Percentiles rank a stretch among this genome's conserved stretches.
Conservation (phyloP, 352 stramenopile genomes). For the Globisporangium nunn region DNA sequence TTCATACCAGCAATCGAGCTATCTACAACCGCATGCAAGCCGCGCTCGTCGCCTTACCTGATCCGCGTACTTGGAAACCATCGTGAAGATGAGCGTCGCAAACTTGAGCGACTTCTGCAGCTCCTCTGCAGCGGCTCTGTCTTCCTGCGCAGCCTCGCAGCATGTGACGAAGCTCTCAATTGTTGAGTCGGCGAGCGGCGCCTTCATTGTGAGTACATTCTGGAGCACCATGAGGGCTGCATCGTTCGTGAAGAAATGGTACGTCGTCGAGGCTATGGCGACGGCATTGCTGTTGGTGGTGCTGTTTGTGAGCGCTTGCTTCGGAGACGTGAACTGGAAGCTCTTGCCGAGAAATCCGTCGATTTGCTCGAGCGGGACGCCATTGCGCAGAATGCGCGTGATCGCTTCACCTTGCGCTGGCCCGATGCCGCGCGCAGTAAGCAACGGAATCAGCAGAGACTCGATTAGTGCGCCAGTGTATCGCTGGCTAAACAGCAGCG, state of each 20-base stretch:
- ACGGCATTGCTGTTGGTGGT: slow-evolving; percentile 2
- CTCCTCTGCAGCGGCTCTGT: slow-evolving; percentile 15
- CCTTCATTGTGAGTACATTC: slow-evolving; percentile 60
- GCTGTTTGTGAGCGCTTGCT: background rate
- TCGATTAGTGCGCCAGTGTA: slow-evolving; percentile 40
- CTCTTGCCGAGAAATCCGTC: slow-evolving; percentile 38
- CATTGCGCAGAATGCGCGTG: slow-evolving; percentile 52
- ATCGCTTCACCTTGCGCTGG: slow-evolving; percentile 59
- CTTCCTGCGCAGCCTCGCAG: slow-evolving; percentile 39
- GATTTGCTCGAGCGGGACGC: slow-evolving; percentile 37
- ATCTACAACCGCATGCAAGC: background rate
- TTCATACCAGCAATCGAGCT: background rate
- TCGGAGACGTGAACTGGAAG: slow-evolving; percentile 2
- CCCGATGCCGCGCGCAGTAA: slow-evolving; percentile 27
- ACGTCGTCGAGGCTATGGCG: background rate
- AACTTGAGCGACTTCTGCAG: slow-evolving; percentile 49
- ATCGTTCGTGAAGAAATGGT: slow-evolving; percentile 54
- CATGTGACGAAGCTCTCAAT: slow-evolving; percentile 41
- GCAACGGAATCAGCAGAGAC: slow-evolving; percentile 45
- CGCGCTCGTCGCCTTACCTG: slow-evolving; percentile 10
- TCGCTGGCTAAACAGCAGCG: slow-evolving; percentile 38
- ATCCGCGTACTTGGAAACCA: slow-evolving; percentile 53
- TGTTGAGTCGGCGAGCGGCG: slow-evolving; percentile 30
- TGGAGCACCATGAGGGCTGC: slow-evolving; percentile 63
- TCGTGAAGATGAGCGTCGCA: slow-evolving; percentile 53